Evolutionary conservation across 2,329 filamentous ascomycete genomes (phyloP).

Genomic region (Pestalotiopsis sp.): DNA sequence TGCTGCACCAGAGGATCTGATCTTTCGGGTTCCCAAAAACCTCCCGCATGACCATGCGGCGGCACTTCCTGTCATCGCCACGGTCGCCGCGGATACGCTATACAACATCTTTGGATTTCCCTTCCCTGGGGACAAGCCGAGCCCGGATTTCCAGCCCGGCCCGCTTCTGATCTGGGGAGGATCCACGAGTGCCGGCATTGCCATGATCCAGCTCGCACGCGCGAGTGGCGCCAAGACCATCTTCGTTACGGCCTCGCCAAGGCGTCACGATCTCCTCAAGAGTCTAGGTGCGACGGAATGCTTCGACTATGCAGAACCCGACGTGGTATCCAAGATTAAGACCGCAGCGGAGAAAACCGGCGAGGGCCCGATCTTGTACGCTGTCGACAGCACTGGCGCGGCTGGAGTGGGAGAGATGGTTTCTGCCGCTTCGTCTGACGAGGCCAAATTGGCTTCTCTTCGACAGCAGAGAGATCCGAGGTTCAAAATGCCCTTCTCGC

Average conservation of each 20-base stretch:
- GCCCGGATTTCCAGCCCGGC: constrained; percentile 14
- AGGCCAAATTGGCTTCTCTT: neutral
- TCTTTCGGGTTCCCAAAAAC: neutral
- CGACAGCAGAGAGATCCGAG: neutral
- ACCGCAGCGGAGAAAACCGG: neutral
- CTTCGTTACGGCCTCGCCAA: constrained; percentile 32
- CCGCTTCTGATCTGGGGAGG: constrained; percentile 40
- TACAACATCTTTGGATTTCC: constrained; percentile 21
- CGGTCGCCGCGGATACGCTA: constrained; percentile 23
- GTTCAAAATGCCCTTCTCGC: neutral
- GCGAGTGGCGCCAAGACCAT: constrained; percentile 32
- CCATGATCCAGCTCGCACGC: constrained; percentile 35
- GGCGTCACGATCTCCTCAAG: constrained; percentile 32
- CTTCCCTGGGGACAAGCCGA: neutral
- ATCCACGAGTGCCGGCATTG: constrained; percentile 33
- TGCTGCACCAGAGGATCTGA: neutral
- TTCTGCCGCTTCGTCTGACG: neutral
- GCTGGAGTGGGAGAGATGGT: neutral
- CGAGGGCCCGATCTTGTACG: neutral
- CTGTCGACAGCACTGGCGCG: neutral
- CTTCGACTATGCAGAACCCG: constrained; percentile 35
- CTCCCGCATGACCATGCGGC: constrained; percentile 17
- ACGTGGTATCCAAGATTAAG: constrained; percentile 15
- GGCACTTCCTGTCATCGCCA: constrained; percentile 13
- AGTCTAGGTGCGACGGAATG: constrained; percentile 33